A percentile compares a stretch with the other conserved stretches of the same genome.
phyloP scores from a whole-genome alignment of 768 basidiomycete species.

The Termitomyces sp. region DNA sequence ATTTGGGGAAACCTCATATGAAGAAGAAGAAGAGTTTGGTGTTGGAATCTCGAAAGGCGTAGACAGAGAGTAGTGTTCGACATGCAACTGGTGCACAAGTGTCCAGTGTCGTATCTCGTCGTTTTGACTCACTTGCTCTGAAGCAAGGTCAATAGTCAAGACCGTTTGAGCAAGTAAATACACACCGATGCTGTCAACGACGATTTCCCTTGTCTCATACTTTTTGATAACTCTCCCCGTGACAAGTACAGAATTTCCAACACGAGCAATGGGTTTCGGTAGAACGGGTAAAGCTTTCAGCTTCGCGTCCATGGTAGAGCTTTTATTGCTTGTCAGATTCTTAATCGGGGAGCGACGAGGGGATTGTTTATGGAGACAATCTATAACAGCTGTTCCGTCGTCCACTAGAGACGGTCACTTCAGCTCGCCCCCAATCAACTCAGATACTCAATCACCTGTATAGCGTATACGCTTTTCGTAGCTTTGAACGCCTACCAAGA shows the following conservation, averaged over 20 bases:
- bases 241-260: constrained; percentile 43
- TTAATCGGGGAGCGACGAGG: constrained; percentile 18
- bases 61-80: constrained; percentile 39
- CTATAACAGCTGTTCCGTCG: constrained; percentile 70
- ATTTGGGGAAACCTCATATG: neutral
- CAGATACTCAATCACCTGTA: constrained; percentile 33
- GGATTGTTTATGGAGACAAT: constrained; percentile 47
- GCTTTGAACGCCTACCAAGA: constrained; percentile 56
- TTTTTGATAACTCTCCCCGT: constrained; percentile 38
- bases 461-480: constrained; percentile 61
- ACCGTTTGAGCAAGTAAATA: neutral
- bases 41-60: constrained; percentile 48
- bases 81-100: constrained; percentile 46
- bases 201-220: constrained; percentile 38
- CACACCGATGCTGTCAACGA: constrained; percentile 49
- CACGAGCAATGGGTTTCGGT: constrained; percentile 29
- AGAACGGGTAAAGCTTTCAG: constrained; percentile 13
- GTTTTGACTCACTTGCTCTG: constrained; percentile 42
- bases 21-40: constrained; percentile 3
- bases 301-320: constrained; percentile 1
- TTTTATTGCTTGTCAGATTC: constrained; percentile 9
- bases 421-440: neutral
- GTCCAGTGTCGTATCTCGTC: constrained; percentile 59
- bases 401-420: constrained; percentile 47
- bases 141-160: neutral